phyloP scores from a whole-genome alignment of 2,329 filamentous ascomycete genomes.

The Arthrobotrys entomopaga region DNA sequence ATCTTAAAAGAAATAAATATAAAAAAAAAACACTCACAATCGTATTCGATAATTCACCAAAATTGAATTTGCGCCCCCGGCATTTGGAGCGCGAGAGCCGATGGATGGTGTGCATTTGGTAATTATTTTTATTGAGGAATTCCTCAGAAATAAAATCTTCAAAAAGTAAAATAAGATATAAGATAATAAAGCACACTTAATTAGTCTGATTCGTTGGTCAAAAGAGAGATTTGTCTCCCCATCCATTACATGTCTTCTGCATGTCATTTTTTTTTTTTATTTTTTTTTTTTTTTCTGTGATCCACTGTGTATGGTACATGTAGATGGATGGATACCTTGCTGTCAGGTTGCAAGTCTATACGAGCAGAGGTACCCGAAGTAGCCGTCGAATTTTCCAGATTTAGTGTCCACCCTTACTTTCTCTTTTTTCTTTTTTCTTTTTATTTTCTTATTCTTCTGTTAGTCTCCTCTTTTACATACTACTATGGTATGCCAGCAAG shows the following conservation, averaged over 20 bases:
- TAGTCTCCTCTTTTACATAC: background rate
- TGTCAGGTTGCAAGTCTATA: constrained; percentile 24
- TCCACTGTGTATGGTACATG: no score
- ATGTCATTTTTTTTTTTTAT: constrained; percentile 41
- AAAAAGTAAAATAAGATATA: constrained; percentile 7
- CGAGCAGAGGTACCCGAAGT: constrained; percentile 51
- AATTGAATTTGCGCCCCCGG: constrained; percentile 31
- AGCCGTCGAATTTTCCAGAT: constrained; percentile 56
- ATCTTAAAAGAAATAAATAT: no score
- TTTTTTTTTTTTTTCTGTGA: background rate
- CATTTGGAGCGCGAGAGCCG: constrained; percentile 45
- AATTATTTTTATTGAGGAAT: constrained; percentile 53
- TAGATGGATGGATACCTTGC: constrained; percentile 48
- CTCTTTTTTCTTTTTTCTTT: no score
- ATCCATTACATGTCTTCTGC: constrained; percentile 51
- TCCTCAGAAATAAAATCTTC: constrained; percentile 30
- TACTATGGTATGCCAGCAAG: no score
- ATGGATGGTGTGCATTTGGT: constrained; percentile 11
- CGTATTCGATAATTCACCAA: constrained; percentile 17
- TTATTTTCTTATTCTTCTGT: background rate
- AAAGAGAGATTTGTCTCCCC: constrained; percentile 14
- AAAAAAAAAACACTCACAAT: no score
- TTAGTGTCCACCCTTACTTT: constrained; percentile 40
- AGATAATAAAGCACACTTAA: no score
- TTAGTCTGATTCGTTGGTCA: no score